Percentiles rank a stretch among this genome's conserved stretches.
phyloP scores from a whole-genome alignment of 179 eudicot genomes.

The Pouteria campechiana region DNA sequence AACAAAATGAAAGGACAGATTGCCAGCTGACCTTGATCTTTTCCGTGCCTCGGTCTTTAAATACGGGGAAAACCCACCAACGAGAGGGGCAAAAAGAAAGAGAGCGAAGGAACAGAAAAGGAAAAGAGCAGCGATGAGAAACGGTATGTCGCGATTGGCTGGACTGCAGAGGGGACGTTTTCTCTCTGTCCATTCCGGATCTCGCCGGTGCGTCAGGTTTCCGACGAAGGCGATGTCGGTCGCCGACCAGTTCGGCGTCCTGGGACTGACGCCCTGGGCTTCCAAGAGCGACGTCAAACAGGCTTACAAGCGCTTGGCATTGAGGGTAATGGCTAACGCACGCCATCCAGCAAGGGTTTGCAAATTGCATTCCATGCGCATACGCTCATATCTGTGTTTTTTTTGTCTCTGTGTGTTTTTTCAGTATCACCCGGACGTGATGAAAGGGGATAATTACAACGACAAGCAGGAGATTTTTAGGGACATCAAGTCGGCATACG shows the following conservation, averaged over 20 bases:
- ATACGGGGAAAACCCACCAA: no score
- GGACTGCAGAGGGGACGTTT: no score
- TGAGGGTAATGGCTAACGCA: slow-evolving; percentile 25
- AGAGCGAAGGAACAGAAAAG: no score
- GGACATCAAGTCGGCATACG: slow-evolving; percentile 35
- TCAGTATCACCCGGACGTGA: slow-evolving; percentile 47
- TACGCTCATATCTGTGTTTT: neutral
- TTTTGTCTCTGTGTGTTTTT: neutral
- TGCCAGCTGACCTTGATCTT: no score
- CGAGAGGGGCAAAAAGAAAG: no score
- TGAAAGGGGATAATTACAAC: slow-evolving; percentile 13
- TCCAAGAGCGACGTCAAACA: slow-evolving; percentile 32
- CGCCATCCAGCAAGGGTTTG: neutral
- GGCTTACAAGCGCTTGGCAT: slow-evolving; percentile 30
- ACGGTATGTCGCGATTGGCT: no score
- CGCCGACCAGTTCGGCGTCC: slow-evolving; percentile 22
- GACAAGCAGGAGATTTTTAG: slow-evolving; percentile 18
- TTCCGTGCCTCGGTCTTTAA: no score
- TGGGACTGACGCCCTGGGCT: slow-evolving; percentile 33
- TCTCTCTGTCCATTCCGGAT: no score
- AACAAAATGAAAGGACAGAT: no score
- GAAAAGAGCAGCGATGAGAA: no score
- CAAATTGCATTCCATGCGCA: neutral
- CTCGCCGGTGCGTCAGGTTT: slow-evolving; percentile 11
- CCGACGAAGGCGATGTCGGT: slow-evolving; percentile 15